Evolutionary conservation across 495 filamentous ascomycete species (phyloP), one percentile per base, ranked within the genome.

Genomic region (Tuber aestivum): DNA sequence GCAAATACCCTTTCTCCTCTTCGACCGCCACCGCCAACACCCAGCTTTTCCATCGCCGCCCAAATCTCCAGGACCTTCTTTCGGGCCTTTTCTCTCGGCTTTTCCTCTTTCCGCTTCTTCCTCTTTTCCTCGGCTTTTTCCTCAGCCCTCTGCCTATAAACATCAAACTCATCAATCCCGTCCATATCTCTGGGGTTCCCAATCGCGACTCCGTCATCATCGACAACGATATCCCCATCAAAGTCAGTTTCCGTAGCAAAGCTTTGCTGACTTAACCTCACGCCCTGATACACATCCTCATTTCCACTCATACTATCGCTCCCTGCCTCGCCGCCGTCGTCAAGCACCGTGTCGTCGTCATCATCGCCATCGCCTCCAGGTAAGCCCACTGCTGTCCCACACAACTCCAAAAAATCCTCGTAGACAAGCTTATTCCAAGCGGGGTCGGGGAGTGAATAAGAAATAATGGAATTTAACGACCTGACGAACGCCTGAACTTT

Each of bases 1-100:
- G 82, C 82, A 73, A 83, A 83, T 32, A 83, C 81, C 10, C 81
- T 73, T 65, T 83, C 82, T 18, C 82, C 82, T 69, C 81, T 75
- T 32, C 82, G 75, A n/a, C 82, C 82, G 5, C 76, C 76, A 3
- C 82, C 82, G 50, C 81, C 82, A 74, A 83, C 75, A 23, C 81
- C 81, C 21, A 83, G 44, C 50, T 77, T 81, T 74, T 83, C 82
- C 76, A 83, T 79, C 20, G 42, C 69, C n/a, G 45, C 69, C 82
- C 82, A 83, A 48, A 83, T 76, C 48, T 80, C 77, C 20, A 82
- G 40, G 16, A 82, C 80, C 65, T 82, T 82, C 45, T 77, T 80
- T 72, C 80, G 72, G 0, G 81, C 81, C 4, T 82, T 74, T 72
- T 76, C 74, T 38, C 75, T 82, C 45, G 77, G 74, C 35, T 78